Conservation (phyloP, 192 early-diverging fungal species). For the Thamnidium elegans region DNA sequence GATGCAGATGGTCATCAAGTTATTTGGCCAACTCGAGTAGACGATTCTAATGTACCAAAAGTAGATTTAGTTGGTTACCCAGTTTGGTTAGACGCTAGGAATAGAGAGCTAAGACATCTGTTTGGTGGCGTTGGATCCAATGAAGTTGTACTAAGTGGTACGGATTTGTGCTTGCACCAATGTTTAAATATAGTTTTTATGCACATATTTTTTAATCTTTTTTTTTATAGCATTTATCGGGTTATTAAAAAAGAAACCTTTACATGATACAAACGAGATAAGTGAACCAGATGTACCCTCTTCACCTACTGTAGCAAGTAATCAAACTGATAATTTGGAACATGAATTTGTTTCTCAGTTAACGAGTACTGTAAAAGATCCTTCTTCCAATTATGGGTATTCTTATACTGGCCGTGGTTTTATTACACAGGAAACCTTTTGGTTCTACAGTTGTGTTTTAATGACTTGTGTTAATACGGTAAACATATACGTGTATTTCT, state of each 20-base stretch:
- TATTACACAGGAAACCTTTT: constrained; percentile 62
- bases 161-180: neutral
- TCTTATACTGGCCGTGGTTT: constrained; percentile 54
- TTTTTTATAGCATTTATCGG: constrained; percentile 15
- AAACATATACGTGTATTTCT: constrained; percentile 1
- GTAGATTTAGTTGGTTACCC: constrained; percentile 24
- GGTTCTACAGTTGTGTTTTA: constrained; percentile 61
- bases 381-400: constrained; percentile 29
- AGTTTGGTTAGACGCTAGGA: constrained; percentile 17
- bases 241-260: constrained; percentile 27
- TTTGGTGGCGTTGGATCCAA: constrained; percentile 24
- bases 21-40: constrained; percentile 30
- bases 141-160: constrained; percentile 39
- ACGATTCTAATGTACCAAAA: constrained; percentile 22
- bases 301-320: neutral
- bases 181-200: neutral
- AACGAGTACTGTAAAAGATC: constrained; percentile 8
- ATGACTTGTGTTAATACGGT: constrained; percentile 64
- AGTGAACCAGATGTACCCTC: constrained; percentile 7
- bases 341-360: constrained; percentile 18
- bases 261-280: neutral
- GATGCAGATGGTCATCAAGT: constrained; percentile 22
- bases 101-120: constrained; percentile 33
- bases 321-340: constrained; percentile 7
- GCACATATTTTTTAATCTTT: neutral